These are phyloP conservation scores for Leccinum disarticulatum DNA, from an alignment of 768 basidiomycete genomes.

Conservation along the genomic window DNA sequence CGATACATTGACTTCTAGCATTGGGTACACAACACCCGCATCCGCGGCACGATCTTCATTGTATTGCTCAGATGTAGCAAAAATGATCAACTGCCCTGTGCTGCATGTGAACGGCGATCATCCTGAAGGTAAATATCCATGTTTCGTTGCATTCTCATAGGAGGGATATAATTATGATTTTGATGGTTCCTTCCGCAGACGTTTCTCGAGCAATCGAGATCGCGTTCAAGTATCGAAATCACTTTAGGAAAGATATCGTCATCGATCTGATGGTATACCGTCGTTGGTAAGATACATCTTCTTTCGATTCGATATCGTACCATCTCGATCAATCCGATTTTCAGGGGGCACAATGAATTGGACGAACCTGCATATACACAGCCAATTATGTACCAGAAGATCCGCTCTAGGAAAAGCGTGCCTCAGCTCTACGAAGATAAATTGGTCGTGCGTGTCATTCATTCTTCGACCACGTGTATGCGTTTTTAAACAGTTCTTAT, in stretches of 20 bases:
- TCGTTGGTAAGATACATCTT: conserved; percentile 52
- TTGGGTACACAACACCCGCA: conserved; percentile 91
- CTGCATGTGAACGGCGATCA: conserved; percentile 91
- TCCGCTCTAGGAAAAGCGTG: conserved; percentile 62
- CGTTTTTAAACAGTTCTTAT: not conserved
- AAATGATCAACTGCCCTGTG: conserved; percentile 88
- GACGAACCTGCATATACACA: conserved; percentile 86
- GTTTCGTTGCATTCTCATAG: not conserved
- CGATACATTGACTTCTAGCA: conserved; percentile 44
- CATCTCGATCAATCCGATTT: conserved; percentile 1
- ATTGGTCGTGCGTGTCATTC: conserved; percentile 53
- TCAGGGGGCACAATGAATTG: conserved; percentile 85
- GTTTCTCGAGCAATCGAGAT: conserved; percentile 82
- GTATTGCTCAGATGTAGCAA: conserved; percentile 87
- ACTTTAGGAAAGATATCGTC: conserved; percentile 90
- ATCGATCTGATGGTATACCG: conserved; percentile 89
- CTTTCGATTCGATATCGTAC: not conserved
- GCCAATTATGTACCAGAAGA: conserved; percentile 90
- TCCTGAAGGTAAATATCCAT: conserved; percentile 60
- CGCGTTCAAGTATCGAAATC: conserved; percentile 84
- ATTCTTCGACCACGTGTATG: not conserved
- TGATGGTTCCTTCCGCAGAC: conserved; percentile 43
- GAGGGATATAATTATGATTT: not conserved
- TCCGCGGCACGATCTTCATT: conserved; percentile 79
- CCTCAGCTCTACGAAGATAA: conserved; percentile 67